Evolutionary conservation across 331 rosid species (phyloP).

Genomic region (Ulmus americana): DNA sequence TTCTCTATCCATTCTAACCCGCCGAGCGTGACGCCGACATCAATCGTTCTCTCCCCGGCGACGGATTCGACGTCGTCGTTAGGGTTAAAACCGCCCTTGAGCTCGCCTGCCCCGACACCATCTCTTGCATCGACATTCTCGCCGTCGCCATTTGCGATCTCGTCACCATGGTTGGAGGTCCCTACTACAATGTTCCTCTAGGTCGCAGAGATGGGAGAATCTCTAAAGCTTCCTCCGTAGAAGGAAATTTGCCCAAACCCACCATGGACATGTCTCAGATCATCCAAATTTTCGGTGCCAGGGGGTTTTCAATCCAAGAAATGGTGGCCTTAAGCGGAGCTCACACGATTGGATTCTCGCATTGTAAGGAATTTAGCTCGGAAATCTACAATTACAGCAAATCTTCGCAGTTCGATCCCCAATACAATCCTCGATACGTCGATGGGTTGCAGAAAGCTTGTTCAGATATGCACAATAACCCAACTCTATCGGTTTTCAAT

Average conservation of each 20-base stretch:
- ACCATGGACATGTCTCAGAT: conserved; percentile 52
- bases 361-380: conserved; percentile 45
- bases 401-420: conserved; percentile 21
- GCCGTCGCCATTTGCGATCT: conserved; percentile 65
- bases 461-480: conserved; percentile 44
- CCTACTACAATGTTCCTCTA: conserved; percentile 50
- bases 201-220: conserved; percentile 56
- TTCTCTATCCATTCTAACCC: neutral
- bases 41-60: conserved; percentile 92
- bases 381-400: conserved; percentile 44
- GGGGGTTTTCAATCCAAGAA: conserved; percentile 61
- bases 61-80: conserved; percentile 68
- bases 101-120: conserved; percentile 71
- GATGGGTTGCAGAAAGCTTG: conserved; percentile 51
- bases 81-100: conserved; percentile 83
- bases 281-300: conserved; percentile 33
- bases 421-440: conserved; percentile 57
- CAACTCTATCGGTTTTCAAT: conserved; percentile 64
- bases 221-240: conserved; percentile 40
- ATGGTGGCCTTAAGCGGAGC: conserved; percentile 77
- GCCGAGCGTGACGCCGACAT: conserved; percentile 90
- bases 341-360: conserved; percentile 79
- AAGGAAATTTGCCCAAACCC: conserved; percentile 50
- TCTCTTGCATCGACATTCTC: conserved; percentile 85
- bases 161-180: conserved; percentile 73